A percentile compares a stretch with the other conserved stretches of the same genome.
Evolutionary conservation across 208 protist genomes (phyloP).

Genomic region (Acanthamoeba sp.): DNA sequence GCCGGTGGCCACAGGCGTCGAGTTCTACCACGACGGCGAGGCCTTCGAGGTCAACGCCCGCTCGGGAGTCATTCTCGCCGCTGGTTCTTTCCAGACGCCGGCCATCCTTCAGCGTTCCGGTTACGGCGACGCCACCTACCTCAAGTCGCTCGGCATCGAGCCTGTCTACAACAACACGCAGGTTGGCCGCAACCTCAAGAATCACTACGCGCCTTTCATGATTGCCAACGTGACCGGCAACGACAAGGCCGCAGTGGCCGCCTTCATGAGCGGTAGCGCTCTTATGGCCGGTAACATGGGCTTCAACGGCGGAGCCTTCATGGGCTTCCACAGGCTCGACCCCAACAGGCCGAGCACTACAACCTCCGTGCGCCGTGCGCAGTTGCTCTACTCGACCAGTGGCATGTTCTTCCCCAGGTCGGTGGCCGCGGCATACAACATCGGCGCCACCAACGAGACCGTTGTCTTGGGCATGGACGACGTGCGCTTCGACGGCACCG

Average conservation of each 20-base stretch:
- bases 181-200: not conserved
- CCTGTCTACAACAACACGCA: slow-evolving; percentile 22
- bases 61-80: not conserved
- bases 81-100: not conserved
- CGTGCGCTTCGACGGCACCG: not conserved
- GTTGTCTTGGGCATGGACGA: not conserved
- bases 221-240: not conserved
- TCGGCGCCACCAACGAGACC: not conserved
- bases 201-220: not conserved
- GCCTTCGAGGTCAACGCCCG: not conserved
- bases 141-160: not conserved
- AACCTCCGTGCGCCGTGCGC: not conserved
- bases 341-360: not conserved
- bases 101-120: slow-evolving; percentile 22
- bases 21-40: not conserved
- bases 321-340: not conserved
- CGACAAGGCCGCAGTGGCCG: not conserved
- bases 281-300: not conserved
- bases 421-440: not conserved
- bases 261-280: not conserved
- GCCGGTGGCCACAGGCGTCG: not conserved
- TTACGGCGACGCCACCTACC: slow-evolving; percentile 13
- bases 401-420: not conserved
- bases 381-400: not conserved
- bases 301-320: not conserved